These are phyloP conservation scores for Fusarium graminum DNA, from an alignment of 2,329 filamentous ascomycete genomes.

Conservation along the genomic window DNA sequence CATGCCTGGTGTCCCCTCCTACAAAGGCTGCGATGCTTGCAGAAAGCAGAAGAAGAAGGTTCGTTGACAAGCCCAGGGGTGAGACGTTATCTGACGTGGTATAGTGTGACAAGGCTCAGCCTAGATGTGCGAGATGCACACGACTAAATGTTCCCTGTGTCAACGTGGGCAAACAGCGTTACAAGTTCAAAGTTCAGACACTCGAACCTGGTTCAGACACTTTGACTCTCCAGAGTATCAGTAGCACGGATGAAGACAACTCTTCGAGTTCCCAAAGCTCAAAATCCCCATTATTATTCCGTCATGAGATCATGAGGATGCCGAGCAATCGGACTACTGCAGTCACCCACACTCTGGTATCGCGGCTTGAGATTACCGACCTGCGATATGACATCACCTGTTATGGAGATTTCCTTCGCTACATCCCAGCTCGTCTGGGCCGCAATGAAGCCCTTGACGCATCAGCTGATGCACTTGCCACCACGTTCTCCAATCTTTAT, in stretches of 20 bases:
- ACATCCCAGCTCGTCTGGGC: conserved; percentile 61
- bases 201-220: conserved; percentile 23
- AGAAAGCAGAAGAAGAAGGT: conserved; percentile 68
- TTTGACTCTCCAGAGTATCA: conserved; percentile 12
- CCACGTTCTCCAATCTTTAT: conserved; percentile 46
- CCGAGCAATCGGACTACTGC: conserved; percentile 52
- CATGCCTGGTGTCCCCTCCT: conserved; percentile 66
- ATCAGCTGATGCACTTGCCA: conserved; percentile 50
- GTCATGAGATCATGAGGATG: conserved; percentile 13
- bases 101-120: conserved; percentile 62
- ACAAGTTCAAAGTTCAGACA: conserved; percentile 61
- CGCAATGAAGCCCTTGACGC: conserved; percentile 61
- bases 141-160: conserved; percentile 60
- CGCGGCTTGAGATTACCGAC: conserved; percentile 56
- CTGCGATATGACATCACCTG: conserved; percentile 61
- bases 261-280: conserved; percentile 10
- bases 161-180: conserved; percentile 62
- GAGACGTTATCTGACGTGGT: neutral
- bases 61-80: conserved; percentile 8
- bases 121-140: conserved; percentile 60
- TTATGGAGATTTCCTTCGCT: conserved; percentile 60
- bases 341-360: conserved; percentile 47
- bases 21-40: conserved; percentile 64
- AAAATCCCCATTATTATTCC: conserved; percentile 8
- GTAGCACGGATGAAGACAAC: conserved; percentile 20